Evolutionary conservation across 345 rosid genomes (phyloP).

Genomic region (Atalantia buxifolia): DNA sequence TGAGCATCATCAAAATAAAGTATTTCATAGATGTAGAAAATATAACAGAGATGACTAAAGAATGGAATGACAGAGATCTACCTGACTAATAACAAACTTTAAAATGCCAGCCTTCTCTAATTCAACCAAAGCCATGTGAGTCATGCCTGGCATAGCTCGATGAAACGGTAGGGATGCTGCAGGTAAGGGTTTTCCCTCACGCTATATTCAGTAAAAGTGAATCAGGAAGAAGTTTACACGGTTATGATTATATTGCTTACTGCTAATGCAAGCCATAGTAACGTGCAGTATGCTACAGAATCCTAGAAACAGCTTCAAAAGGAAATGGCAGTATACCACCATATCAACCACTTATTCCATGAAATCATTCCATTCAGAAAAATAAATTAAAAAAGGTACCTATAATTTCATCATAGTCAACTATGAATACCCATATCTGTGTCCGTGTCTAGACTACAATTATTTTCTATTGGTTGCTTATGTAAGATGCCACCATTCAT

Average conservation of each 20-base stretch:
- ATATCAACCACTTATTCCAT: neutral
- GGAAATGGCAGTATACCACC: neutral
- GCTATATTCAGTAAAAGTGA: slow-evolving; percentile 42
- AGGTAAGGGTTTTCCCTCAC: slow-evolving; percentile 84
- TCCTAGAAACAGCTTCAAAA: neutral
- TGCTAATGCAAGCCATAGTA: neutral
- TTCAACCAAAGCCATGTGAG: slow-evolving; percentile 96
- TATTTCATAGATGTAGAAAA: neutral
- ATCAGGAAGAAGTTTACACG: neutral
- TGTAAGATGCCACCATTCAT: neutral
- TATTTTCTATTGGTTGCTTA: neutral
- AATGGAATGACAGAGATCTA: slow-evolving; percentile 19
- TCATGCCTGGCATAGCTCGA: slow-evolving; percentile 95
- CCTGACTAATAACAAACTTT: slow-evolving; percentile 93
- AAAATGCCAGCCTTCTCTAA: slow-evolving; percentile 84
- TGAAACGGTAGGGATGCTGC: slow-evolving; percentile 92
- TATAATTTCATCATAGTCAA: neutral
- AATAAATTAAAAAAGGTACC: neutral
- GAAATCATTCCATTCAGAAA: neutral
- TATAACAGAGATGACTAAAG: neutral
- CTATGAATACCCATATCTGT: neutral
- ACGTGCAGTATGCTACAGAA: neutral
- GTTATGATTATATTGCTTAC: neutral
- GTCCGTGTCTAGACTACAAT: neutral
- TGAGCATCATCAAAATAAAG: neutral